Evolutionary conservation across 2,329 filamentous ascomycete species (phyloP).

Genomic region (Colletotrichum agaves): DNA sequence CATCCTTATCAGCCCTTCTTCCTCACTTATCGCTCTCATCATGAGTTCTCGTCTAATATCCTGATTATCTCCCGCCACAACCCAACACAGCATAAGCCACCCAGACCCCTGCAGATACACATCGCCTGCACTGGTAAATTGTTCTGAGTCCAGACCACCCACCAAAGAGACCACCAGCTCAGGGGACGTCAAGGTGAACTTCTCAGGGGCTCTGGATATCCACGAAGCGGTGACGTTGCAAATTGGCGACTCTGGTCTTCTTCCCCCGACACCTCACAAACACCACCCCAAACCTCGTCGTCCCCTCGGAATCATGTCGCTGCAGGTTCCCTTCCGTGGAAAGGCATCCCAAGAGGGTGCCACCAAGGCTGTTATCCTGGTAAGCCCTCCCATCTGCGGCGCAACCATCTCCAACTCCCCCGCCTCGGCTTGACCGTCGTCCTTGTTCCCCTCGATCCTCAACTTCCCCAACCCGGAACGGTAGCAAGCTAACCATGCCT

Average conservation of each 20-base stretch:
- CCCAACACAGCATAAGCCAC: conserved; percentile 15
- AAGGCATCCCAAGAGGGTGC: conserved; percentile 64
- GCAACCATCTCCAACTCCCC: conserved; percentile 23
- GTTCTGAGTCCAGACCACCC: conserved; percentile 3
- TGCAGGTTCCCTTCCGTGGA: conserved; percentile 65
- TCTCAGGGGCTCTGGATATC: conserved; percentile 23
- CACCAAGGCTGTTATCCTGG: conserved; percentile 95
- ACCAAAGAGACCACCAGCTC: neutral
- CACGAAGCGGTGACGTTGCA: conserved; percentile 38
- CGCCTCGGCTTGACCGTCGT: conserved; percentile 24
- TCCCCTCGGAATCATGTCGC: conserved; percentile 56
- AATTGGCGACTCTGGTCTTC: conserved; percentile 14
- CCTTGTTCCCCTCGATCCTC: conserved; percentile 11
- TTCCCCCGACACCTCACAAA: conserved; percentile 9
- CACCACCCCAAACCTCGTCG: conserved; percentile 30
- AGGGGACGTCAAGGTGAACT: conserved; percentile 28
- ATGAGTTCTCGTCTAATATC: neutral
- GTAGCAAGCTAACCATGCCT: conserved; percentile 43
- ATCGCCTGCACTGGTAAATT: conserved; percentile 19
- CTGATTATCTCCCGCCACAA: neutral
- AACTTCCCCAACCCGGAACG: neutral
- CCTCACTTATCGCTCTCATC: too few species aligned
- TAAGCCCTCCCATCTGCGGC: conserved; percentile 52
- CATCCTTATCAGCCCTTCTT: neutral
- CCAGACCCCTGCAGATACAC: conserved; percentile 19